A percentile compares a stretch with the other conserved stretches of the same genome.
Evolutionary conservation across 1,284 basidiomycete genomes (phyloP).

Genomic region (Cutaneotrichosporon dermatis): DNA sequence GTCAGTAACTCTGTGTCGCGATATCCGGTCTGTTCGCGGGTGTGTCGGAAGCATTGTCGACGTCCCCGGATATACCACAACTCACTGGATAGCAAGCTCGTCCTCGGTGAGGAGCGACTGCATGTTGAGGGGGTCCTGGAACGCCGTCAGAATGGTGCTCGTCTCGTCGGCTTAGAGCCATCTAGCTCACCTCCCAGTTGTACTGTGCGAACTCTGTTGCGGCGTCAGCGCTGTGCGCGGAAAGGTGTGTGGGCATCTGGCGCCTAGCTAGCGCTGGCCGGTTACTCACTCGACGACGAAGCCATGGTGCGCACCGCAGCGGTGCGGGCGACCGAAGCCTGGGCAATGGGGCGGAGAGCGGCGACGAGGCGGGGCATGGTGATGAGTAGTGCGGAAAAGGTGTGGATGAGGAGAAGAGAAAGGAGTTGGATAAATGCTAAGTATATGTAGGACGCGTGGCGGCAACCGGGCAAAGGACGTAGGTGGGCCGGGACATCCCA

Average conservation of each 20-base stretch:
- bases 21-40: neutral
- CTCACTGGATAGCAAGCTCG: constrained; percentile 74
- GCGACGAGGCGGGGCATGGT: neutral
- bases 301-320: constrained; percentile 16
- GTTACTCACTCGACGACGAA: constrained; percentile 13
- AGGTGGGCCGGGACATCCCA: neutral
- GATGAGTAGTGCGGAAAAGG: neutral
- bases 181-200: constrained; percentile 57
- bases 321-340: constrained; percentile 7
- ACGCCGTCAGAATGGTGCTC: neutral
- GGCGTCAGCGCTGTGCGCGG: neutral
- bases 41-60: no score
- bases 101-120: constrained; percentile 81
- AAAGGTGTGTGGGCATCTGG: neutral
- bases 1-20: neutral
- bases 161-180: neutral
- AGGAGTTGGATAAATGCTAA: neutral
- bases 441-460: neutral
- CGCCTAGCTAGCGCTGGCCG: neutral
- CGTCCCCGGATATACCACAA: neutral
- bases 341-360: constrained; percentile 12
- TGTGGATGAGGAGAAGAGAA: neutral
- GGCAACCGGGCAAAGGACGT: no score
- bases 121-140: constrained; percentile 69
- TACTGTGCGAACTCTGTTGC: constrained; percentile 55